Evolutionary conservation across 2,329 filamentous ascomycete genomes (phyloP).

Genomic region (Cladobotryum protrusum): DNA sequence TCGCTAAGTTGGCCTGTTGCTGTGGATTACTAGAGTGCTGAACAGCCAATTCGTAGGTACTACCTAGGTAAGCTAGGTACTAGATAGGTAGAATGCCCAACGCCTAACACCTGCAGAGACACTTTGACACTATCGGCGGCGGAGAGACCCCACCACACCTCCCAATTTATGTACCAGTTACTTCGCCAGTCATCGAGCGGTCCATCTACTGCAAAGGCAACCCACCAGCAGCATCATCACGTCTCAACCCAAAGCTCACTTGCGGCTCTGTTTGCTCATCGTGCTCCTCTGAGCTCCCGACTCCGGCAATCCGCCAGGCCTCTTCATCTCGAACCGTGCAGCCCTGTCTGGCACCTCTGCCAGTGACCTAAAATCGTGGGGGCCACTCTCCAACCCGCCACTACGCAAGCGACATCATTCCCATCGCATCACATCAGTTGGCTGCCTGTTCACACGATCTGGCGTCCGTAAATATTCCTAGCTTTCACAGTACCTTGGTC

Average conservation of each 20-base stretch:
- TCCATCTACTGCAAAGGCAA: neutral
- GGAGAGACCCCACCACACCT: neutral
- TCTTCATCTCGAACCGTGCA: slow-evolving; percentile 1
- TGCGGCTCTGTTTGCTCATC: neutral
- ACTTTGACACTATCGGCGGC: too few species aligned
- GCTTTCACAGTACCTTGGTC: neutral
- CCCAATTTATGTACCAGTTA: neutral
- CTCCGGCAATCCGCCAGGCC: neutral
- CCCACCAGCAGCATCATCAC: slow-evolving; percentile 4
- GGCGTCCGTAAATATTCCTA: slow-evolving; percentile 9
- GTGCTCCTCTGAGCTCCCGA: neutral
- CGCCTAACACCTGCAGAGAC: neutral
- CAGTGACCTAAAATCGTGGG: slow-evolving; percentile 8
- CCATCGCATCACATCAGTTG: slow-evolving; percentile 16
- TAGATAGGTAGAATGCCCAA: neutral
- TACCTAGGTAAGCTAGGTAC: too few species aligned
- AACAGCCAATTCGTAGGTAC: too few species aligned
- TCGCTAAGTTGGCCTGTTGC: too few species aligned
- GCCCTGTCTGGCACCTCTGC: slow-evolving; percentile 6
- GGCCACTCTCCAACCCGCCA: slow-evolving; percentile 17
- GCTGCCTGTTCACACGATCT: slow-evolving; percentile 15
- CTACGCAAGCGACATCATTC: slow-evolving; percentile 22
- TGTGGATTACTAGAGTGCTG: too few species aligned
- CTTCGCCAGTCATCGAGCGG: neutral
- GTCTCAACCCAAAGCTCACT: slow-evolving; percentile 2